Evolutionary conservation across 2,329 filamentous ascomycete genomes (phyloP), one percentile per base, ranked within the genome.

Genomic region (Fusarium protoensiforme): DNA sequence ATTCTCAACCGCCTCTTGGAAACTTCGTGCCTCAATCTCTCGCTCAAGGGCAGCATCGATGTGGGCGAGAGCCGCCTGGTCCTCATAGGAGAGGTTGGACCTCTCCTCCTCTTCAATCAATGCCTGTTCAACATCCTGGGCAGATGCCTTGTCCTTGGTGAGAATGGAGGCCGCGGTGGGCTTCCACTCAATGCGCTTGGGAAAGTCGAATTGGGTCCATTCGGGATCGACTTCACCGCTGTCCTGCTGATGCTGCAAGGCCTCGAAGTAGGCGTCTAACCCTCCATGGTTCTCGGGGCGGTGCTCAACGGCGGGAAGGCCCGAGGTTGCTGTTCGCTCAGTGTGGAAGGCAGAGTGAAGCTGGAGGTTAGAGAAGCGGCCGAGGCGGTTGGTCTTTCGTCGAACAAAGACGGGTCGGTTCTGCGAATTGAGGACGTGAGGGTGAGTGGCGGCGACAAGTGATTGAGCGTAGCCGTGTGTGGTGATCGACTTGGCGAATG

Each of bases 401-500:
- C 89, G 88, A 69, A 86, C 88, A 79, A 91, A 92, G 78, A 88
- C 89, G 72, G 89, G 89, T 77, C 90, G 88, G 82, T 89, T 91
- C 82, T 91, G 94, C 81, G 86, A 91, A 88, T 92, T 94, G 89
- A 88, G 90, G 89, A 86, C 93, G 92, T 89, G 87, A 65, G 89
- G 90, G 73, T 98, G 95, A 74, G 94, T 94, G 79, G 95, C 96
- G 81, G 96, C 96, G 85, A 99, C 95, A 85, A 98, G 93, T 73
- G 95, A 98, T 84, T 98, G 96, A 79, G 95, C 95, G 90, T 98
- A 98, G 85, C 96, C 96, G 90, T 98, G 94, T 82, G 94, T 95
- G 83, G 94, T 96, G 84, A 98, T 93, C 81, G 95, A 95, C 88
- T 98, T 98, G 82, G 94, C 92, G 80, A 84, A 83, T 80, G 83